A percentile compares a stretch with the other conserved stretches of the same genome.
Evolutionary conservation across 2,329 filamentous ascomycete species (phyloP).

Genomic region (Ophiostoma pallidulum): DNA sequence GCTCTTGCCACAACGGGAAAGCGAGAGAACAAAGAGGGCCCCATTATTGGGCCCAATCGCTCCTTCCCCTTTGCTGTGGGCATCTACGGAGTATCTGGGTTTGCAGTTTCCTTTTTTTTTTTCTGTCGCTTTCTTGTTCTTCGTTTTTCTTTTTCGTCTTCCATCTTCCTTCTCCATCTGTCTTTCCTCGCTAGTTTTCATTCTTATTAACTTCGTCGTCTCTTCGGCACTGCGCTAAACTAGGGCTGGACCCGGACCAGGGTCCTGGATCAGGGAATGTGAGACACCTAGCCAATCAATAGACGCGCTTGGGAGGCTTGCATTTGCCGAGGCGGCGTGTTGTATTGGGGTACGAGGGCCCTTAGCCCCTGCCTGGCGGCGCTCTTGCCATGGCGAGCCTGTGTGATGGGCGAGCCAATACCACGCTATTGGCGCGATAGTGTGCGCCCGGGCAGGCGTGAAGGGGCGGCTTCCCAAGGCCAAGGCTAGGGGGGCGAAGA

Average conservation of each 20-base stretch:
- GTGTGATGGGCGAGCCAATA: background rate
- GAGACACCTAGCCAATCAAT: conserved; percentile 4
- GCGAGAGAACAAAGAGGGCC: conserved; percentile 8
- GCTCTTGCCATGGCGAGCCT: background rate
- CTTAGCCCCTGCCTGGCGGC: background rate
- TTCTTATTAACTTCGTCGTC: background rate
- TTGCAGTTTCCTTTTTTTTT: background rate
- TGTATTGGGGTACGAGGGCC: conserved; percentile 2
- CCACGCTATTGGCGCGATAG: conserved; percentile 1
- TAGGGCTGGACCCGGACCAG: conserved; percentile 1
- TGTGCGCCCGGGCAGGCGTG: background rate
- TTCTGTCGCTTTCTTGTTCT: background rate
- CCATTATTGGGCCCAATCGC: background rate
- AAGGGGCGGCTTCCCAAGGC: background rate
- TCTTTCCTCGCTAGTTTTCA: too few species aligned
- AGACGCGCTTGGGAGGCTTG: background rate
- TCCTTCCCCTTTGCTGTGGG: background rate
- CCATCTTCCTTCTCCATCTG: background rate
- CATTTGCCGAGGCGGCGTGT: conserved; percentile 7
- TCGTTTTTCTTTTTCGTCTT: background rate
- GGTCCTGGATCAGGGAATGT: conserved; percentile 2
- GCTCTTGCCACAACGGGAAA: conserved; percentile 9
- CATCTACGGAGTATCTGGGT: background rate
- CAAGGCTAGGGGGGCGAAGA: background rate
- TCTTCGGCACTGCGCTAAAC: background rate